Evolutionary conservation across 1,284 basidiomycete species (phyloP).

Genomic region (Papiliotrema nemorosa): DNA sequence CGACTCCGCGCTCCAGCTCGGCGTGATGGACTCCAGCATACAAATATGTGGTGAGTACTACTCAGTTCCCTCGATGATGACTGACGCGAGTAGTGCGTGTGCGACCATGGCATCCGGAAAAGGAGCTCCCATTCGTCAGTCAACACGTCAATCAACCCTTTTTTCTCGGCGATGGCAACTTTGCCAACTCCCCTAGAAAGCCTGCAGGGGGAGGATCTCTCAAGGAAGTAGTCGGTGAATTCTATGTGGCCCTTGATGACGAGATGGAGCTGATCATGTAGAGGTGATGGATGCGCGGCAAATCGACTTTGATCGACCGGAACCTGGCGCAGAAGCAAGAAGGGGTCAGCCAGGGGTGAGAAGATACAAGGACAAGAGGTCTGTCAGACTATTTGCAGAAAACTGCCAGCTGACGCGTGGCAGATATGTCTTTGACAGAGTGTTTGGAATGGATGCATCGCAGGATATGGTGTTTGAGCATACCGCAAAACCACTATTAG

Average conservation of each 20-base stretch:
- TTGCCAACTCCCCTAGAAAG: conserved; percentile 54
- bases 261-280: conserved; percentile 8
- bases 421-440: conserved; percentile 90
- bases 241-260: no score
- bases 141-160: conserved; percentile 57
- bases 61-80: not conserved
- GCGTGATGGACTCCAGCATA: conserved; percentile 15
- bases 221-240: conserved; percentile 47
- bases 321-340: conserved; percentile 73
- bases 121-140: conserved; percentile 76
- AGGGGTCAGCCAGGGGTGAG: conserved; percentile 66
- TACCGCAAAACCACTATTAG: conserved; percentile 77
- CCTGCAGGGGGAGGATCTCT: conserved; percentile 31
- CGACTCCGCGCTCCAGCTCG: no score
- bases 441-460: conserved; percentile 72
- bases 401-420: conserved; percentile 4
- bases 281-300: conserved; percentile 53
- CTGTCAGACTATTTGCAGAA: conserved; percentile 14
- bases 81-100: conserved; percentile 66
- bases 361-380: conserved; percentile 77
- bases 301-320: conserved; percentile 91
- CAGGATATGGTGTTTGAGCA: conserved; percentile 83
- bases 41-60: conserved; percentile 34
- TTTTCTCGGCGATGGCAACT: conserved; percentile 74
- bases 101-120: conserved; percentile 71